Evolutionary conservation across 148 eudicot species (phyloP), one percentile per base, ranked within the genome.

Genomic region (Vaccinium darrowii): DNA sequence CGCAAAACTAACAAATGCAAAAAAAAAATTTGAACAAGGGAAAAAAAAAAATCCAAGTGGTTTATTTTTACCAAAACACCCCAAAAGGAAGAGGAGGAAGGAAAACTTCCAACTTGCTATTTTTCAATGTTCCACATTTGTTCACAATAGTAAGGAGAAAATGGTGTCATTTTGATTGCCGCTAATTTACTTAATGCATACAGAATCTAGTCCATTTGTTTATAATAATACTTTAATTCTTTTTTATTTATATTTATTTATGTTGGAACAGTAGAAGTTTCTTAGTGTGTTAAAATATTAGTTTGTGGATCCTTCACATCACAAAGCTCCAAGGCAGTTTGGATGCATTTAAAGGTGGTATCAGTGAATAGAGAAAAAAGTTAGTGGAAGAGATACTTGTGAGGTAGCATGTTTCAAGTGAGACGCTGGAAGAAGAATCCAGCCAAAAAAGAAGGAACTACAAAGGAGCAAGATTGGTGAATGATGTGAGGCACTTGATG

Each of bases 391-490:
- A 69, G 36, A 69, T 11, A 23, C 23, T 65, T 23, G 23, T 73
- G 77, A 15, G 36, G 4, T 39, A 39, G 43, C 19, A 0, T 67
- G 73, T 30, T 69, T 69, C 74, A 69, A 14, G n/a, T 73, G 49
- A 65, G 77, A 39, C 16, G 7, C 51, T 73, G 50, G 77, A 73
- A 39, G 43, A 69, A 69, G 16, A 30, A 16, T 69, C 39, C 15
- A 5, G 2, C 39, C 18, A 69, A 69, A 69, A 13, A 27, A 27
- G 18, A 69, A 25, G 74, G 39, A 69, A 69, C 18, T 27, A 2
- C 15, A 39, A 14, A 73, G 77, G 39, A 73, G 74, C n/a, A 73
- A 73, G 72, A 73, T 72, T 73, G 39, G 18, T 69, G 74, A 30
- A 27, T 69, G 39, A 69, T 30, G 16, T 30, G 18, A 13, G 14